Evolutionary conservation across 805 yeast species (phyloP).

Genomic region (Yarrowia sp.): DNA sequence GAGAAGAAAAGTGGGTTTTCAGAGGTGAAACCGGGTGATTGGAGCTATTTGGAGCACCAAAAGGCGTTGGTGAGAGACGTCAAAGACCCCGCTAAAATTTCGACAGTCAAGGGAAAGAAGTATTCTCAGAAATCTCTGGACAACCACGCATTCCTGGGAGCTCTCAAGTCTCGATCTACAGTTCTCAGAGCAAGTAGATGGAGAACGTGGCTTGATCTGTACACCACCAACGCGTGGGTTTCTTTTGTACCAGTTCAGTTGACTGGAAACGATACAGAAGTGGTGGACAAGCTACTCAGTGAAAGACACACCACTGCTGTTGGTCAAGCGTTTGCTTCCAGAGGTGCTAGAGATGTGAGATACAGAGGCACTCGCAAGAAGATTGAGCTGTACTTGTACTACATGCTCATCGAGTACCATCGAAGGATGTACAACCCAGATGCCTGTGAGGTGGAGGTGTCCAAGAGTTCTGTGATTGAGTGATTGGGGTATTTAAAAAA

Average conservation of each 20-base stretch:
- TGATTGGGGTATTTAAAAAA: too few relatives aligned
- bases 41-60: constrained; percentile 11
- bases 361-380: neutral
- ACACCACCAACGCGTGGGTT: constrained; percentile 12
- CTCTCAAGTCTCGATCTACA: constrained; percentile 6
- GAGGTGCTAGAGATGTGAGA: constrained; percentile 3
- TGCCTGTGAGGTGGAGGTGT: neutral
- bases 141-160: constrained; percentile 21
- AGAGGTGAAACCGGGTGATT: neutral
- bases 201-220: constrained; percentile 23
- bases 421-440: constrained; percentile 7
- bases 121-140: neutral
- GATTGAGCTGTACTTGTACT: constrained; percentile 13
- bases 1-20: constrained; percentile 3
- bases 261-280: constrained; percentile 13
- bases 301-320: neutral
- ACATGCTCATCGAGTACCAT: constrained; percentile 22
- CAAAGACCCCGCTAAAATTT: neutral
- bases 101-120: neutral
- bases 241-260: constrained; percentile 5
- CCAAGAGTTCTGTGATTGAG: too few relatives aligned
- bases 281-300: neutral
- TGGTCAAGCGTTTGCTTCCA: constrained; percentile 8
- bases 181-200: constrained; percentile 18
- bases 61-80: neutral